A percentile compares a stretch with the other conserved stretches of the same genome.
Conservation (phyloP, 1,284 basidiomycete species). For the Porodaedalea pini region DNA sequence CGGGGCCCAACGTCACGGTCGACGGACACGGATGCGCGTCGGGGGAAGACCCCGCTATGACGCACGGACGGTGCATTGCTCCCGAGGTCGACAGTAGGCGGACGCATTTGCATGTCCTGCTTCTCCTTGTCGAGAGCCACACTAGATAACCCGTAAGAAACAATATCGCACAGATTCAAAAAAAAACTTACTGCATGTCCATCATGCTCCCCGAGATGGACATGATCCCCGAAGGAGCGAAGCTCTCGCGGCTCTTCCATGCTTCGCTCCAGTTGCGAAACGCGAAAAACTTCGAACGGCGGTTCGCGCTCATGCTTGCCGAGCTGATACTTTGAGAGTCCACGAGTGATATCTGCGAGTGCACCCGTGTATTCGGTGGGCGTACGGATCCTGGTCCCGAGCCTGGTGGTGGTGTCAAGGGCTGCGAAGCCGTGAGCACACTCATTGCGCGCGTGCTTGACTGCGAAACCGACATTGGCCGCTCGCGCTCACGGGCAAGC, state of each 20-base stretch:
- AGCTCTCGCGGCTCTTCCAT: constrained; percentile 74
- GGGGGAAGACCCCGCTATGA: constrained; percentile 40
- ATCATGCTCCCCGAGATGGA: constrained; percentile 81
- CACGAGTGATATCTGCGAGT: constrained; percentile 74
- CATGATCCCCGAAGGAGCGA: constrained; percentile 56
- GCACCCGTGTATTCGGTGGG: constrained; percentile 54
- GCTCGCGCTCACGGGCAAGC: constrained; percentile 22
- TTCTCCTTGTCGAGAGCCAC: constrained; percentile 70
- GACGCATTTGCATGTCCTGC: constrained; percentile 35
- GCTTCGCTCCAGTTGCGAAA: constrained; percentile 73
- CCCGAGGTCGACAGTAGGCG: constrained; percentile 42
- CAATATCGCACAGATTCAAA: constrained; percentile 8
- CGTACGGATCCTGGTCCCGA: constrained; percentile 50
- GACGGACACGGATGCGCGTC: constrained; percentile 41
- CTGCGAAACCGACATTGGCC: constrained; percentile 55
- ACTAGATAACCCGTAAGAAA: constrained; percentile 36
- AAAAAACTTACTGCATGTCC: constrained; percentile 82
- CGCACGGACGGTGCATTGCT: constrained; percentile 41
- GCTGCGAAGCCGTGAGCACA: constrained; percentile 42
- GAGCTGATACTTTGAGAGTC: constrained; percentile 71
- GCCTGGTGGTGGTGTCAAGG: constrained; percentile 17
- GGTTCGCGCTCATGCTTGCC: constrained; percentile 45
- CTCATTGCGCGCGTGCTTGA: constrained; percentile 59
- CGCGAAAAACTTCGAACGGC: constrained; percentile 78
- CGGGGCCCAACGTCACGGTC: constrained; percentile 35